phyloP scores from a whole-genome alignment of 1,284 basidiomycete species.

The Coniferiporia weirii region DNA sequence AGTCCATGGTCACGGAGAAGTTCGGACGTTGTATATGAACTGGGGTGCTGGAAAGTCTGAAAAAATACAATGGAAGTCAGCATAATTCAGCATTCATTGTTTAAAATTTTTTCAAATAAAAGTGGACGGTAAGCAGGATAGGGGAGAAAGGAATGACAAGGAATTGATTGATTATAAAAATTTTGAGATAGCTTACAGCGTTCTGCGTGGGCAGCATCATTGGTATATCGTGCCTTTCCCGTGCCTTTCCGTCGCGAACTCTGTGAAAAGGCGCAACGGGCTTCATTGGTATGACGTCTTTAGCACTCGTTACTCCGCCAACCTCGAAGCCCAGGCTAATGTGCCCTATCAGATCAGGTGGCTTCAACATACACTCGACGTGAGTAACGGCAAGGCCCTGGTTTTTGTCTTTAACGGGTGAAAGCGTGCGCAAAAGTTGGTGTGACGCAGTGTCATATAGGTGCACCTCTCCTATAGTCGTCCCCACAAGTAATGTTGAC shows the following conservation, averaged over 20 bases:
- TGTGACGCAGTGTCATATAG: conserved; percentile 87
- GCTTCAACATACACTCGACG: conserved; percentile 73
- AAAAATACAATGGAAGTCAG: not conserved
- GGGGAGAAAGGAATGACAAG: conserved; percentile 20
- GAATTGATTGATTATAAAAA: conserved; percentile 26
- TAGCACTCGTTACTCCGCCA: conserved; percentile 39
- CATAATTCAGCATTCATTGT: not conserved
- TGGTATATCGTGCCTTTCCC: conserved; percentile 63
- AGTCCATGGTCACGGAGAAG: conserved; percentile 56
- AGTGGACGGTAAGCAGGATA: conserved; percentile 3
- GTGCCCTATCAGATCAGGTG: conserved; percentile 78
- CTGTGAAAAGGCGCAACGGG: conserved; percentile 66
- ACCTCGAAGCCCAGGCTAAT: conserved; percentile 50
- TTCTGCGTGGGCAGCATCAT: conserved; percentile 49
- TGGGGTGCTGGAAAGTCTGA: conserved; percentile 13
- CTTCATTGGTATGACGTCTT: conserved; percentile 59
- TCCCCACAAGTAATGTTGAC: conserved; percentile 72
- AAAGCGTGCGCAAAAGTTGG: conserved; percentile 79
- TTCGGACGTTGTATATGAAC: conserved; percentile 43
- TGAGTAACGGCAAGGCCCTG: conserved; percentile 68
- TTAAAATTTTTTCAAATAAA: conserved; percentile 13
- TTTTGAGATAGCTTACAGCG: conserved; percentile 14
- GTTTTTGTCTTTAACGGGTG: conserved; percentile 45
- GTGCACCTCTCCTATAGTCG: conserved; percentile 68
- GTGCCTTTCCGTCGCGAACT: conserved; percentile 57